Conservation (phyloP, 306 rosid species). For the Medicago arabica region DNA sequence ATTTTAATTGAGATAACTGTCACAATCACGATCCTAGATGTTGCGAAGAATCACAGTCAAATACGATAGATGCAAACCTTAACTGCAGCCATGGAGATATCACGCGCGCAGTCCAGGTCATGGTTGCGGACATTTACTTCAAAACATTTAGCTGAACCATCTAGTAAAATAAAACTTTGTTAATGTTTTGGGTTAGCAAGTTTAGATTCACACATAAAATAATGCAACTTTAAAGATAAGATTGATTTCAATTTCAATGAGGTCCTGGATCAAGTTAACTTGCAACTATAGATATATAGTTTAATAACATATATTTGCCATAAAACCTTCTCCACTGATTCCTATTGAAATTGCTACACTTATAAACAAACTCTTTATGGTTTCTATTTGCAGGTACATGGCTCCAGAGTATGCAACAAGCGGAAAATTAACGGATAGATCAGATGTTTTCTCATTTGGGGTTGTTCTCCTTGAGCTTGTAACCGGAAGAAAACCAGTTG, state of each 20-base stretch:
- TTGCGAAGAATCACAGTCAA: background rate
- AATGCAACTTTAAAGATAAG: background rate
- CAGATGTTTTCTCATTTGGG: slow-evolving; percentile 96
- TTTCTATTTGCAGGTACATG: slow-evolving; percentile 71
- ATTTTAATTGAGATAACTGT: background rate
- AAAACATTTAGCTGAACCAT: too few species aligned
- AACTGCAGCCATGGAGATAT: background rate
- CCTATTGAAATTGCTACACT: background rate
- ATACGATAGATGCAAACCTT: background rate
- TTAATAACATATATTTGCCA: background rate
- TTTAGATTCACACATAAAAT: too few species aligned
- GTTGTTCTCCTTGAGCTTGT: slow-evolving; percentile 95
- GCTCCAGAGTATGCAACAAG: slow-evolving; percentile 99
- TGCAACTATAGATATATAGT: background rate
- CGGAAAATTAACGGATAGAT: slow-evolving; percentile 92
- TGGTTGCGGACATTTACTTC: too few species aligned
- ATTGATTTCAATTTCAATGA: too few species aligned
- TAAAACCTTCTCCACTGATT: background rate
- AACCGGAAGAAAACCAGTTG: slow-evolving; percentile 88
- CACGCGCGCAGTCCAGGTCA: background rate
- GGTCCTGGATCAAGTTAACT: background rate
- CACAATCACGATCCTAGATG: background rate
- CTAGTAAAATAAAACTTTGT: too few species aligned
- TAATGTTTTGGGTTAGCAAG: background rate
- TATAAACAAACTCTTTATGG: slow-evolving; percentile 16